These are phyloP conservation scores for Macroventuria anomochaeta DNA, from an alignment of 2,329 filamentous ascomycete species.

Conservation along the genomic window DNA sequence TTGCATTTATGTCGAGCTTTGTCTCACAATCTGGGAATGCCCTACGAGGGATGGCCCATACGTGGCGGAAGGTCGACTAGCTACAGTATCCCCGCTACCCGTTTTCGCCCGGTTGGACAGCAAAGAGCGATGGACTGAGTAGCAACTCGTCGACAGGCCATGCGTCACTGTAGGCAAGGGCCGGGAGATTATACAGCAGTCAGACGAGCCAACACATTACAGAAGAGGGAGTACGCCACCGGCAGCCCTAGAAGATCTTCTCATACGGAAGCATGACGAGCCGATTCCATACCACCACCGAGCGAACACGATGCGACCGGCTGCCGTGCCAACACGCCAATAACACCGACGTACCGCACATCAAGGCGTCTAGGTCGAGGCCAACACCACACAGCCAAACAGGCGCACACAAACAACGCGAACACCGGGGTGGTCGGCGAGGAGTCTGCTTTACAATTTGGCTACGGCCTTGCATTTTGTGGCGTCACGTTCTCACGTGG, in stretches of 20 bases:
- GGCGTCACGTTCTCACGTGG: conserved; percentile 11
- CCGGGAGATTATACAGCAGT: background rate
- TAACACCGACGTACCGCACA: background rate
- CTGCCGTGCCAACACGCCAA: conserved; percentile 2
- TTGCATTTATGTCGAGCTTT: background rate
- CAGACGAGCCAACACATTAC: background rate
- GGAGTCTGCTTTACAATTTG: conserved; percentile 20
- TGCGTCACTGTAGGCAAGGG: conserved; percentile 3
- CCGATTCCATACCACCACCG: conserved; percentile 3
- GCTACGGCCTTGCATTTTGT: conserved; percentile 8
- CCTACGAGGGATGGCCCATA: background rate
- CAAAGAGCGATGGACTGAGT: background rate
- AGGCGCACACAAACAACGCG: background rate
- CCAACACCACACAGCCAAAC: background rate
- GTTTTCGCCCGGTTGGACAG: background rate
- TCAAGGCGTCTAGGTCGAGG: background rate
- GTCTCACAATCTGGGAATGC: conserved; percentile 2
- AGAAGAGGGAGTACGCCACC: background rate
- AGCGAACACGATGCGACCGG: conserved; percentile 12
- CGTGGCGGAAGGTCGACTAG: background rate
- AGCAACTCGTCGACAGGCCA: background rate
- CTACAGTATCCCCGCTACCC: background rate
- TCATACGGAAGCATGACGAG: conserved; percentile 13
- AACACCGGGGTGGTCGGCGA: conserved; percentile 11
- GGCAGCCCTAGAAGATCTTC: background rate